Evolutionary conservation across 257 asterid genomes (phyloP).

Genomic region (Jaltomata sinuosa): DNA sequence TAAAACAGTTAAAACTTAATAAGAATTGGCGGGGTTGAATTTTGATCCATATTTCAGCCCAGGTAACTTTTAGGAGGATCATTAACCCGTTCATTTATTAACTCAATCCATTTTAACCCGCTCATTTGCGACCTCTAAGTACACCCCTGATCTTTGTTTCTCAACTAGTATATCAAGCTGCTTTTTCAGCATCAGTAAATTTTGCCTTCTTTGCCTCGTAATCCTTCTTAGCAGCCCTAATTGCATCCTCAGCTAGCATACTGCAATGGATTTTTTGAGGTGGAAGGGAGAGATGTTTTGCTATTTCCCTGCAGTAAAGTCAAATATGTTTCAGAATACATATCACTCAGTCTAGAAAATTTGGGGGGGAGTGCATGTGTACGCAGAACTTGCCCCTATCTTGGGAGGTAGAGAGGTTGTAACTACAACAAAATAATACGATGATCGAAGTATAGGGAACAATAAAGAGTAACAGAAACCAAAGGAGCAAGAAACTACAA

Average conservation of each 20-base stretch:
- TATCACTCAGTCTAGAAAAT: not conserved
- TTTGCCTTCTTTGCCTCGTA: constrained; percentile 59
- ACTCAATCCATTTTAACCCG: too few relatives aligned
- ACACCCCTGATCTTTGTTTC: too few relatives aligned
- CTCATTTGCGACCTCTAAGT: too few relatives aligned
- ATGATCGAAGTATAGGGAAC: not conserved
- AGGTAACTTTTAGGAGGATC: too few relatives aligned
- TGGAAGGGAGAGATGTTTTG: constrained; percentile 86
- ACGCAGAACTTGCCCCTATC: too few relatives aligned
- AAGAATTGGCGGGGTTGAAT: too few relatives aligned
- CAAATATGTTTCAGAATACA: not conserved
- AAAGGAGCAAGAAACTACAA: not conserved
- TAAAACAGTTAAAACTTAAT: too few relatives aligned
- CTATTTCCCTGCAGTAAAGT: constrained; percentile 58
- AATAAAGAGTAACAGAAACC: too few relatives aligned
- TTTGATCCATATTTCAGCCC: too few relatives aligned
- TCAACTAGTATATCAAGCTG: constrained; percentile 17
- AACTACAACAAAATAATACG: not conserved
- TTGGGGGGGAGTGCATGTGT: too few relatives aligned
- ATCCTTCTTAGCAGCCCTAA: constrained; percentile 80
- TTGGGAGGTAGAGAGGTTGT: not conserved
- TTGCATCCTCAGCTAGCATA: constrained; percentile 98
- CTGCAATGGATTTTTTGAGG: constrained; percentile 92
- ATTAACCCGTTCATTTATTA: too few relatives aligned
- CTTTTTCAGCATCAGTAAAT: constrained; percentile 11